Base-by-base conservation (phyloP, 2,329 filamentous ascomycete genomes). In the Hirsutella thompsonii region DNA sequence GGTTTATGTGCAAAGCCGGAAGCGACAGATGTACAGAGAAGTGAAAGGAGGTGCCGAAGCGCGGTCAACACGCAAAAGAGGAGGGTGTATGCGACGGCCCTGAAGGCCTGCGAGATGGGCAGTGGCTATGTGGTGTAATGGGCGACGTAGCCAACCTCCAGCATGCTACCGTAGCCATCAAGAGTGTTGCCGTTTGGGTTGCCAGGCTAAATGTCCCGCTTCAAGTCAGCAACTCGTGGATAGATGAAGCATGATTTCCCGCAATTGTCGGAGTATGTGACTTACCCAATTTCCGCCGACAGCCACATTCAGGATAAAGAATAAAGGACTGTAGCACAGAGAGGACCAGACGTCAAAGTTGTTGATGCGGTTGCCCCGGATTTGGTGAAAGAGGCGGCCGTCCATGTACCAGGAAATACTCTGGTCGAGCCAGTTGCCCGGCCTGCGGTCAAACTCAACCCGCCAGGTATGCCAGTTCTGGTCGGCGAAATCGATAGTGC, bases 241-340 rank as follows among this genome's bases (percentile, higher is more conserved):
- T n/a, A n/a, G n/a, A n/a, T n/a, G n/a, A n/a, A n/a, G n/a, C n/a
- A n/a, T n/a, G n/a, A n/a, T n/a, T n/a, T n/a, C n/a, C n/a, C n/a
- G n/a, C n/a, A n/a, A n/a, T n/a, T n/a, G n/a, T n/a, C n/a, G n/a
- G n/a, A n/a, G n/a, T n/a, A n/a, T n/a, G 3, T 14, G 20, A 64
- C 69, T 54, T 59, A 70, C 71, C 67, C 58, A 69, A 48, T 64
- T 57, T 20, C 72, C 72, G 9, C 72, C 72, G 23, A 76, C 66
- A 36, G 73, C 72, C 5, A 76, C 58, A 44, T 77, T 76, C 40
- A 77, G 53, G 41, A 76, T 66, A 38, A 76, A 52, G 47, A 64
- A 74, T 51, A 72, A 49, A 2, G 71, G 66, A 40, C 58, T 66
- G 46, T 74, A 66, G 18, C 68, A 68, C 16, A 76, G 53, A 3